Evolutionary conservation across 2,329 filamentous ascomycete genomes (phyloP).

Genomic region (Trichoderma atrobrunneum): DNA sequence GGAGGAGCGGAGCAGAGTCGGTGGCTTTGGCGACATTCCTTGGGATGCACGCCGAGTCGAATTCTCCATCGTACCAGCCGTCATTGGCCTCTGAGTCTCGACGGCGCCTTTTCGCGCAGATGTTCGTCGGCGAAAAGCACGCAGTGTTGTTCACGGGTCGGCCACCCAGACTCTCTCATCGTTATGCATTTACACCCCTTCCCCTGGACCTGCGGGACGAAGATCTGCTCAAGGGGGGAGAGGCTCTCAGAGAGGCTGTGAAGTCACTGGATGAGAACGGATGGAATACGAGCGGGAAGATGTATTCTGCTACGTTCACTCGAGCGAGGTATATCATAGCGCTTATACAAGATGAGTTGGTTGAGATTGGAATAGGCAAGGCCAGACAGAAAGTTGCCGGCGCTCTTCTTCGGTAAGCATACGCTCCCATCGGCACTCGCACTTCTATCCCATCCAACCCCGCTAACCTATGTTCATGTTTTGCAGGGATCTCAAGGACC

Average conservation of each 20-base stretch:
- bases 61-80: slow-evolving; percentile 29
- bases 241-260: slow-evolving; percentile 22
- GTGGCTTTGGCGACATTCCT: slow-evolving; percentile 38
- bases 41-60: slow-evolving; percentile 32
- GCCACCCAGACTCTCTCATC: slow-evolving; percentile 50
- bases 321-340: slow-evolving; percentile 48
- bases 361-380: slow-evolving; percentile 52
- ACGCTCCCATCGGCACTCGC: no score
- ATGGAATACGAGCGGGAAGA: slow-evolving; percentile 47
- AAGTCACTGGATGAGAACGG: slow-evolving; percentile 45
- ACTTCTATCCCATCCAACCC: not conserved
- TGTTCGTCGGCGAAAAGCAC: slow-evolving; percentile 49
- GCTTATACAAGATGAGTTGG: slow-evolving; percentile 54
- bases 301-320: slow-evolving; percentile 44
- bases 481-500: slow-evolving; percentile 4
- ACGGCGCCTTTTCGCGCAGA: slow-evolving; percentile 32
- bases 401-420: not conserved
- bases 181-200: slow-evolving; percentile 52
- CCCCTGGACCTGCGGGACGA: slow-evolving; percentile 54
- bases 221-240: slow-evolving; percentile 44
- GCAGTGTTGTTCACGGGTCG: slow-evolving; percentile 52
- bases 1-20: slow-evolving; percentile 38
- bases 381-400: slow-evolving; percentile 10
- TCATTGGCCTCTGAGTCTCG: slow-evolving; percentile 36
- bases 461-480: not conserved